Percentiles rank a stretch among this genome's conserved stretches.
These are phyloP conservation scores for Volvox africanus DNA, from an alignment of 139 green algal genomes.

Conservation along the genomic window DNA sequence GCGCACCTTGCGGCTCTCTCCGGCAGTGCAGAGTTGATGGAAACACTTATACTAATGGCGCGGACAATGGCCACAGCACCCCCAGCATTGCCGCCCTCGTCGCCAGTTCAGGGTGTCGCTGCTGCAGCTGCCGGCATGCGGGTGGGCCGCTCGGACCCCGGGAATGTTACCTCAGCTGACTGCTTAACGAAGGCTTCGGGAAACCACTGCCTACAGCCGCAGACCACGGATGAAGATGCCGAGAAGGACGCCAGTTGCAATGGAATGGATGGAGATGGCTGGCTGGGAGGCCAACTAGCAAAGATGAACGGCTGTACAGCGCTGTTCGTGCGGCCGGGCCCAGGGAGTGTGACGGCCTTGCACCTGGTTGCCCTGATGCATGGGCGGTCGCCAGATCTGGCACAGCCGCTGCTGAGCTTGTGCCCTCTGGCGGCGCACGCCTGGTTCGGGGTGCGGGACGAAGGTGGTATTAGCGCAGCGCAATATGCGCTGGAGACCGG, in stretches of 20 bases:
- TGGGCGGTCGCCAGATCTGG: not conserved
- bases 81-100: too few relatives aligned
- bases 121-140: too few relatives aligned
- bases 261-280: not conserved
- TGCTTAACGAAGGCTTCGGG: too few relatives aligned
- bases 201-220: too few relatives aligned
- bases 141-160: too few relatives aligned
- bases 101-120: too few relatives aligned
- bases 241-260: too few relatives aligned
- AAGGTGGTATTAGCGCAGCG: not conserved
- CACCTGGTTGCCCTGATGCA: slow-evolving; percentile 10
- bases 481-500: slow-evolving; percentile 13
- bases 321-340: not conserved
- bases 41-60: not conserved
- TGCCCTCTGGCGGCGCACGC: slow-evolving; percentile 28
- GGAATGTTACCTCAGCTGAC: too few relatives aligned
- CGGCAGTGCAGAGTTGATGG: not conserved
- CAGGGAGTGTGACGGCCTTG: not conserved
- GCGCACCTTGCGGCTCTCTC: not conserved
- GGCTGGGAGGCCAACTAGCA: not conserved
- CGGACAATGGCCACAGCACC: not conserved
- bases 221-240: too few relatives aligned
- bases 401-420: slow-evolving; percentile 7
- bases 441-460: slow-evolving; percentile 31
- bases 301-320: not conserved